Base-by-base conservation (phyloP, 257 asterid species). In the Hygrophila difformis region DNA sequence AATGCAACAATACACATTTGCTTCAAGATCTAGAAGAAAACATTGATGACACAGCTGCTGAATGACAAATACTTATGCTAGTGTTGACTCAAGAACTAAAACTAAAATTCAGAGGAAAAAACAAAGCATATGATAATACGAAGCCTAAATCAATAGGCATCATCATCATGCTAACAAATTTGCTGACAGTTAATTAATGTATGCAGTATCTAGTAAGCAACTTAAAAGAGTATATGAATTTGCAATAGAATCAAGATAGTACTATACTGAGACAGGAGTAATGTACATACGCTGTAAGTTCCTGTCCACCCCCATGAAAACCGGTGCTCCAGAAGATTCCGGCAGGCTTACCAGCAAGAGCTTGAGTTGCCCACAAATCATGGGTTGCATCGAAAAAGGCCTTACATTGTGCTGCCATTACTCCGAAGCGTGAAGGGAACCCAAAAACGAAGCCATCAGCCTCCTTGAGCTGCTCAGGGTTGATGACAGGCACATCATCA, bases 241-340 rank as follows among this genome's bases (percentile, higher is more conserved):
- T 17, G 46, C 31, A 24, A 7, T 20, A 14, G 41, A n/a, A 10
- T 3, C 44, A 29, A 35, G 43, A 47, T 15, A 24, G 39, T 36
- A 6, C 15, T 5, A 34, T 11, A n/a, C 12, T 17, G 39, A 22
- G 51, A 49, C 6, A 63, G 56, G 21, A 20, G 17, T 46, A 45
- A 31, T 3, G 31, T 49, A 60, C 93, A 65, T 56, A 84, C 95
- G 95, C 97, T 0, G 92, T 81, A 48, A 87, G 97, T 64, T 87
- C 95, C 56, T 84, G 97, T n/a, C 97, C 97, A 6, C 95, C 97
- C 12, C 97, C 97, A 67, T 76, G 95, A 71, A 87, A 87, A 13
- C 97, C 97, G 0, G 97, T 87, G 73, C 94, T 81, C 97, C 95
- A 81, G 61, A 87, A 87, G 44, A 87, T 72, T 3, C 97, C 97